Conservation (phyloP, 768 basidiomycete species). For the Postia placenta region DNA sequence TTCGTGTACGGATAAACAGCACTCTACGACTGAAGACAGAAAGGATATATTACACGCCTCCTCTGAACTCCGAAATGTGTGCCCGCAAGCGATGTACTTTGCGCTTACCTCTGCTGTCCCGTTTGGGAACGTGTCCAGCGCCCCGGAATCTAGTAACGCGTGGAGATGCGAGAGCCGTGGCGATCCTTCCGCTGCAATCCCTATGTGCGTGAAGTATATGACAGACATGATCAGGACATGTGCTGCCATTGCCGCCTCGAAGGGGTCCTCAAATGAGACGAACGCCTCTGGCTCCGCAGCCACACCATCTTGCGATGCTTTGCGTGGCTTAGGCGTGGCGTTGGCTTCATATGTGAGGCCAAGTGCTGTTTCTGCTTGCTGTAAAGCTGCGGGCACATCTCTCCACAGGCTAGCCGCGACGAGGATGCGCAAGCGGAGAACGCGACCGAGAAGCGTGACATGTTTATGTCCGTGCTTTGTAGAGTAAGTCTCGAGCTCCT, state of each 20-base stretch:
- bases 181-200: constrained; percentile 41
- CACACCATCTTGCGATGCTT: not conserved
- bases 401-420: constrained; percentile 51
- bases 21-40: too few species aligned
- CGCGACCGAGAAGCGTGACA: constrained; percentile 43
- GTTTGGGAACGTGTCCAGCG: constrained; percentile 32
- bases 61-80: too few species aligned
- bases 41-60: too few species aligned
- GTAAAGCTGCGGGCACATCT: constrained; percentile 41
- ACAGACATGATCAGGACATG: constrained; percentile 61
- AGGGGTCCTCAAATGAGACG: constrained; percentile 25
- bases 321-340: constrained; percentile 15
- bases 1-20: too few species aligned
- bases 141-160: constrained; percentile 58
- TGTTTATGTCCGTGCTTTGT: constrained; percentile 30
- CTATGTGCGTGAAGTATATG: constrained; percentile 55
- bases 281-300: constrained; percentile 11
- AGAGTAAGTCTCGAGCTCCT: constrained; percentile 28
- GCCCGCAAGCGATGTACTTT: not conserved
- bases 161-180: constrained; percentile 54
- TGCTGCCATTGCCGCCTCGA: constrained; percentile 38
- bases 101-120: constrained; percentile 33
- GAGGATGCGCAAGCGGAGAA: constrained; percentile 53
- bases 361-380: constrained; percentile 43
- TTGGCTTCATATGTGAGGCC: constrained; percentile 30